Evolutionary conservation across 108 stramenopile species (phyloP), one percentile per base, ranked within the genome.

Genomic region (Conticribra weissflogii): DNA sequence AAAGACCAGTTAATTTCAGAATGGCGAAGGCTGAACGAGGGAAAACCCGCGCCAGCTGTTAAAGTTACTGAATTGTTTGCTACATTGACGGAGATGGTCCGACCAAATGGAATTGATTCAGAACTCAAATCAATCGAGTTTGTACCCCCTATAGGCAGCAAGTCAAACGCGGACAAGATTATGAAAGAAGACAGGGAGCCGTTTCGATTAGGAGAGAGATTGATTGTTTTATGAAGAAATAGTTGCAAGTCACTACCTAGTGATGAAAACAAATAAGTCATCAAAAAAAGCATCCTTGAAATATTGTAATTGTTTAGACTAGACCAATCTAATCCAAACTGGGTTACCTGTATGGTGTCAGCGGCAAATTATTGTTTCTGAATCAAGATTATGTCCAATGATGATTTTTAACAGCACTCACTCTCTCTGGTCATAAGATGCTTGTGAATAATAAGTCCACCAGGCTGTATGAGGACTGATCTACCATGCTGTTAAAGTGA

Each of bases 41-140:
- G 29, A 7, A 22, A 18, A 29, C 49, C n/a, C 49, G 12, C 64
- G 21, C 83, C 86, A 24, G 68, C 71, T 25, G 50, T 85, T 18
- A 76, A 71, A 49, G 89, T 93, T 22, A 86, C 89, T 14, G 92
- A 93, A 62, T 68, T 93, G 2, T 83, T 93, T 76, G 72, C 86
- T 8, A 74, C 85, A 18, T 23, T 93, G 24, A 60, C 65, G 49
- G 85, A 81, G 53, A 79, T 90, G 78, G 61, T 88, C 14, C 65
- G 65, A 25, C 85, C 87, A 14, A 81, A 66, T 15, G 84, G 83
- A 27, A 72, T 3, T 1, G 86, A 88, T 51, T 72, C 83, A 19
- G 88, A 90, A 24, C 71, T 90, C 31, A 62, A 77, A 50, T 73
- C 71, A 29, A 22, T 90, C 4, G 63, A 72, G 1, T 85, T 92